Percentiles rank a stretch among this genome's conserved stretches.
Evolutionary conservation across 495 filamentous ascomycete species (phyloP).

Genomic region (Bombardia bombarda): DNA sequence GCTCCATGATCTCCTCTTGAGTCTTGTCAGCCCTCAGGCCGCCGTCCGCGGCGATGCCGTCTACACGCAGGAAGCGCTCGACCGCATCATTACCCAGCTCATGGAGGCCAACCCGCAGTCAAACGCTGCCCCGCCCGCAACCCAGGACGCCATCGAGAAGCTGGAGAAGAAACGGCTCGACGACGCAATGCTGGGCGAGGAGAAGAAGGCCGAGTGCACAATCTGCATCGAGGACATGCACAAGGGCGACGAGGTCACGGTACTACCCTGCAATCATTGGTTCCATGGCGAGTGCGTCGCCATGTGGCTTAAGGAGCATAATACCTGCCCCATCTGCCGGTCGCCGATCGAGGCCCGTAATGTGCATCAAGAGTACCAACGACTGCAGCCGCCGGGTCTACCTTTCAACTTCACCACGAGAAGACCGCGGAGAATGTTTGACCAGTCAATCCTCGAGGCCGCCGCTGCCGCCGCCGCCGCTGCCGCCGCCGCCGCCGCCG

Average conservation of each 20-base stretch:
- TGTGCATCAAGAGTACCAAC: conserved; percentile 2
- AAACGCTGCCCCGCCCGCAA: conserved; percentile 77
- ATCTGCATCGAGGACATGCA: conserved; percentile 89
- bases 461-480: no score
- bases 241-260: conserved; percentile 64
- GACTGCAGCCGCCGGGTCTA: background rate
- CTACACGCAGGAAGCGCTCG: conserved; percentile 82
- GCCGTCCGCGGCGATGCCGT: conserved; percentile 74
- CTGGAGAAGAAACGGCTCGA: conserved; percentile 64
- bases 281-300: conserved; percentile 75
- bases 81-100: conserved; percentile 77
- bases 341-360: conserved; percentile 51
- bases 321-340: conserved; percentile 86
- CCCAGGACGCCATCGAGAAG: conserved; percentile 60
- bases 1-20: no score
- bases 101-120: conserved; percentile 72
- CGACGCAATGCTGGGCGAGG: conserved; percentile 54
- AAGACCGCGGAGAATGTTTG: no score
- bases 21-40: conserved; percentile 47
- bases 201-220: conserved; percentile 66
- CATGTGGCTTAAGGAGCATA: conserved; percentile 77
- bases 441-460: no score
- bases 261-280: conserved; percentile 86
- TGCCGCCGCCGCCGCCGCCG: no score
- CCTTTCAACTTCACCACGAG: no score